Base-by-base conservation (phyloP, 1,284 basidiomycete genomes). In the Puccinia triticina region DNA sequence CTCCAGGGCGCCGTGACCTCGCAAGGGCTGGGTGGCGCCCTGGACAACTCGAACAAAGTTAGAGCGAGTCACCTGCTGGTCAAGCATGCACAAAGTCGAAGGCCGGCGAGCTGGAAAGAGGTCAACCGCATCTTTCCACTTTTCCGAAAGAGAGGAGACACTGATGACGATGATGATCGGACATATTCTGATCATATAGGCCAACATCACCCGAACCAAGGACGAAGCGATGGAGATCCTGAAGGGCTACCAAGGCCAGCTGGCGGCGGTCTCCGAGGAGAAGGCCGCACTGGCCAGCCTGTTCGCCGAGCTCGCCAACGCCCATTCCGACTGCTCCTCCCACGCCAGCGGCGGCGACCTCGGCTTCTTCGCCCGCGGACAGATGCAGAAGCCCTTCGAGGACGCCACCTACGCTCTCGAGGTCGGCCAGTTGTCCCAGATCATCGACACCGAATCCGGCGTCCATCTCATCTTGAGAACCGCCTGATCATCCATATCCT, bases 331-430 rank as follows among this genome's bases (percentile, higher is more conserved):
- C 87, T 96, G 94, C 88, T 93, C 93, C 3, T 95, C 93, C 73
- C 92, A 95, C 86, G 87, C 89, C 46, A 90, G 92, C 84, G 90
- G 90, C 2, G 95, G 95, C 0, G 95, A 98, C 87, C 90, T 98
- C 7, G 94, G 97, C 4, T 90, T 89, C 89, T 99, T 99, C 86
- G 90, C 90, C 1, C 90, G 88, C 21, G 94, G 93, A 2, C 92
- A 94, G 89, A 99, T 99, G 97, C 97, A 99, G 88, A 95, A 94
- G 88, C 92, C 94, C 32, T 99, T 99, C 86, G 96, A 98, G 89
- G 94, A 97, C 34, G 93, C 93, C 4, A 91, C 95, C 12, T 98
- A 92, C 88, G 91, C 88, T 0, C 90, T 98, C 83, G 87, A 92
- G 80, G 90, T 93, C n/a, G 94, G 93, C 21, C 88, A 94, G 88